Conservation (phyloP, 495 filamentous ascomycete species). For the Thermothielavioides terrestris region DNA sequence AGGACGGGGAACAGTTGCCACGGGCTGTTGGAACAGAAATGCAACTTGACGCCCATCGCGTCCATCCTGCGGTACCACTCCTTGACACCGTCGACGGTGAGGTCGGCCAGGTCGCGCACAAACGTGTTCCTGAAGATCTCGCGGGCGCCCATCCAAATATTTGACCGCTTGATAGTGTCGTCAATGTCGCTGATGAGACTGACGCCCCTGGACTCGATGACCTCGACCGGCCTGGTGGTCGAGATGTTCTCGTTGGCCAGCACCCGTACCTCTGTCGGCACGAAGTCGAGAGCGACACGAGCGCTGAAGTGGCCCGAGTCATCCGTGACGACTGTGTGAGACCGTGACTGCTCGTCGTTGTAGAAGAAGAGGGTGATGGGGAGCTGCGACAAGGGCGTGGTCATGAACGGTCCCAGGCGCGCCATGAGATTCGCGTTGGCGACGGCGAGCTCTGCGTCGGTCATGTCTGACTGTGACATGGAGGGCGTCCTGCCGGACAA, state of each 20-base stretch:
- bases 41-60: conserved; percentile 70
- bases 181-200: conserved; percentile 97
- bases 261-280: conserved; percentile 81
- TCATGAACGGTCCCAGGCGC: conserved; percentile 79
- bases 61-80: conserved; percentile 80
- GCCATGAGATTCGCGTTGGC: conserved; percentile 85
- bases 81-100: conserved; percentile 75
- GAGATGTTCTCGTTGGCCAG: conserved; percentile 82
- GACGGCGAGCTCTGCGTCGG: conserved; percentile 57
- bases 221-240: conserved; percentile 59
- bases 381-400: conserved; percentile 60
- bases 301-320: conserved; percentile 78
- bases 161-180: conserved; percentile 95
- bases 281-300: conserved; percentile 72
- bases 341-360: conserved; percentile 67
- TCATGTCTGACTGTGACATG: conserved; percentile 51
- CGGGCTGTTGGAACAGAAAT: conserved; percentile 91
- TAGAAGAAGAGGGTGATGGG: conserved; percentile 91
- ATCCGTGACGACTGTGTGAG: conserved; percentile 70
- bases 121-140: conserved; percentile 97
- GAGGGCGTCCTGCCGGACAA: conserved; percentile 31
- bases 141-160: conserved; percentile 71
- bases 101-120: conserved; percentile 69
- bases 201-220: conserved; percentile 73
- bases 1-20: conserved; percentile 94